Base-by-base conservation (phyloP, 352 stramenopile species). In the Hyaloperonospora brassicae region DNA sequence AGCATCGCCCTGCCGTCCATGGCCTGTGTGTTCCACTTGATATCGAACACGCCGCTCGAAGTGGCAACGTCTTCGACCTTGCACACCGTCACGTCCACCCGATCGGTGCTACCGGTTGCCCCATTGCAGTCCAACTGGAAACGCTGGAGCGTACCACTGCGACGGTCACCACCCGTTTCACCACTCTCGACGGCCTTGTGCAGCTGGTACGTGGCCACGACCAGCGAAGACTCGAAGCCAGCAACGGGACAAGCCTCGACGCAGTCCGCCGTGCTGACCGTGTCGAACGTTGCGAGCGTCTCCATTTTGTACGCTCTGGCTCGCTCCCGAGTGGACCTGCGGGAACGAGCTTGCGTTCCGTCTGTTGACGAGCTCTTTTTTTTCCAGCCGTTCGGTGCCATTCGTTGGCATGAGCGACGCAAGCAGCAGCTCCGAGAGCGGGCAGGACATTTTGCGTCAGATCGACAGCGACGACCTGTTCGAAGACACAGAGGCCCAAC, bases 171-270 rank as follows among this genome's bases (percentile, higher is more conserved):
- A 25, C 59, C 44, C 5, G 49, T 21, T 22, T 50, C 57, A 5
- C 52, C 56, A 9, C 38, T 55, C 2, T 63, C 47, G 42, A 51
- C 53, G 10, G 76, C 68, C 61, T 93, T 88, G 52, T 88, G 74
- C 24, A 94, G 67, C 60, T 92, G 81, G 57, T 94, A 94, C 1
- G 84, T 94, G 24, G 81, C 84, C 6, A 75, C 78, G 3, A 88
- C 73, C 48, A 94, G 67, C 3, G 78, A 82, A 12, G 57, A 57
- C 66, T 89, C 76, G 27, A 79, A 77, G 45, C 75, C 79, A 24
- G 55, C 40, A 4, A 90, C 65, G 1, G 76, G 73, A 47, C 84
- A 94, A 21, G 77, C 73, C 58, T 94, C 84, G 34, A 94, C 81
- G 55, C 84, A 94, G 68, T 94, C 84, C 25, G 84, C 81, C 25